Evolutionary conservation across 331 rosid genomes (phyloP), one percentile per base, ranked within the genome.

Genomic region (Spiraea crenata): DNA sequence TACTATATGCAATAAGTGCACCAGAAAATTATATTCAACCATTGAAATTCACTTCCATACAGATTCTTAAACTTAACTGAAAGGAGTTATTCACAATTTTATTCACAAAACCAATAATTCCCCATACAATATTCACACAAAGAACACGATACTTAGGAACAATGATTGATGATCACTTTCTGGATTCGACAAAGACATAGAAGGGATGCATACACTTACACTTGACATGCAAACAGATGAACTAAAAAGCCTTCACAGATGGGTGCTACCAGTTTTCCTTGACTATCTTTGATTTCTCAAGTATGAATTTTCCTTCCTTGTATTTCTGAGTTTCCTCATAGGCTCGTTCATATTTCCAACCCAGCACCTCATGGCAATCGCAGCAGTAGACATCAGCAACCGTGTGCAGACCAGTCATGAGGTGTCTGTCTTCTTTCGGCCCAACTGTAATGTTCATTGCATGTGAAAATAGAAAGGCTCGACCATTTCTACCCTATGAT

Each of bases 391-490:
- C 72, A 77, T 82, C 85, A 8, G 82, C 82, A 12, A 82, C 85
- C 0, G 85, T 82, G 72, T 82, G 85, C 49, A 82, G 77, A 48
- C 85, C 85, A 0, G 85, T 82, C 75, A 70, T 65, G 35, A 82
- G 85, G 3, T 66, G 82, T 55, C 85, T 75, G 68, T 82, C 72
- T 78, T 82, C 82, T 65, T 55, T 82, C 8, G 75, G 77, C 62
- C 85, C 85, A 0, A 74, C 77, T 35, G 41, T 70, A 38, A 81
- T 15, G 55, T 81, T 81, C 85, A 77, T 69, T 56, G 78, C 72
- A 9, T 82, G 80, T 31, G 82, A 82, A 82, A 90, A 87, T 79
- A 90, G 67, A 80, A 90, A 90, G 4, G 84, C 93, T 79, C 93
- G 73, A 20, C 93, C 91, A 77, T 81, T 80, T 76, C 86, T 87